Evolutionary conservation across 1,284 basidiomycete species (phyloP).

Genomic region (Pseudozyma sp.): DNA sequence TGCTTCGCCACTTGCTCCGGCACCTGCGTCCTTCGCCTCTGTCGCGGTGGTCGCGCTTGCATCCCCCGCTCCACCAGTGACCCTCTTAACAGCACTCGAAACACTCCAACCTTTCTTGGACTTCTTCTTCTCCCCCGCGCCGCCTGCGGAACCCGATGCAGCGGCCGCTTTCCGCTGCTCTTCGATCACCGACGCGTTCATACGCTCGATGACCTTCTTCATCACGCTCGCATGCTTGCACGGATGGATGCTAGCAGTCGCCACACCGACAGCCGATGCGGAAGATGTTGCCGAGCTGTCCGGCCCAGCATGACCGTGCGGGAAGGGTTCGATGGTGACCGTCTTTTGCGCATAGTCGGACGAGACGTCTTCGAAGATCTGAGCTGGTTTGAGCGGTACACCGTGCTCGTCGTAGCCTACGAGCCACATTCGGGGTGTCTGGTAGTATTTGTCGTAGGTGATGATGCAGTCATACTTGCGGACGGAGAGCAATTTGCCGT

Average conservation of each 20-base stretch:
- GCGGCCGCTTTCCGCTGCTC: conserved; percentile 69
- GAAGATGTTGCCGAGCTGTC: conserved; percentile 24
- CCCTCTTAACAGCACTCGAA: conserved; percentile 77
- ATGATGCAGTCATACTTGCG: conserved; percentile 99
- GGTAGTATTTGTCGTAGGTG: conserved; percentile 87
- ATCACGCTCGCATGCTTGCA: conserved; percentile 99
- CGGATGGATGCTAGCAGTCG: conserved; percentile 83
- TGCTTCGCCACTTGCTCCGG: not conserved
- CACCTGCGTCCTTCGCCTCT: conserved; percentile 5
- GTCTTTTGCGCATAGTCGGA: conserved; percentile 98
- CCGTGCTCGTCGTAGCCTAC: conserved; percentile 67
- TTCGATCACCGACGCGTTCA: conserved; percentile 76
- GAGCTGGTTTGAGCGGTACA: conserved; percentile 73
- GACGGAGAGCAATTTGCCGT: conserved; percentile 84
- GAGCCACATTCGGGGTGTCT: conserved; percentile 66
- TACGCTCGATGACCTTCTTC: conserved; percentile 99
- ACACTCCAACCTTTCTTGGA: conserved; percentile 82
- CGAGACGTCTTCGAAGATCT: conserved; percentile 97
- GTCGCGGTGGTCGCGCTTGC: not conserved
- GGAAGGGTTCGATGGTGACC: conserved; percentile 97
- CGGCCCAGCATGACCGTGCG: conserved; percentile 79
- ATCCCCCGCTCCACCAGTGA: conserved; percentile 72
- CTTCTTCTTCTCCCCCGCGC: conserved; percentile 70
- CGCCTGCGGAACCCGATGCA: conserved; percentile 28
- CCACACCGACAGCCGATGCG: conserved; percentile 27